Evolutionary conservation across 2,329 filamentous ascomycete genomes (phyloP).

Genomic region (Curvularia verruculosa): DNA sequence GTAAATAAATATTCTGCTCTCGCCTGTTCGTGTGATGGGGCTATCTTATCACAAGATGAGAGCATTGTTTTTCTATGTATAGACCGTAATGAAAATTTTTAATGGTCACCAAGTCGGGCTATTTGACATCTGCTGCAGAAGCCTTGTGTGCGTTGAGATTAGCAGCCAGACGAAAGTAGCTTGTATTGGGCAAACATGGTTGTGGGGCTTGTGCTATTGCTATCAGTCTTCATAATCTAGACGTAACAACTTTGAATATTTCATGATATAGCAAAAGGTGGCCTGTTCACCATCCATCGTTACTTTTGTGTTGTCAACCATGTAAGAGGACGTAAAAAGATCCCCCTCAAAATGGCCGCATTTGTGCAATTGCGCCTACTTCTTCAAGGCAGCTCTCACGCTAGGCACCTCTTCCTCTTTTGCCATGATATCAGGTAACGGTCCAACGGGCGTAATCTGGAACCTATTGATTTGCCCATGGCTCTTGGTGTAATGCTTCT

Average conservation of each 20-base stretch:
- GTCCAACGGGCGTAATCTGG: constrained; percentile 83
- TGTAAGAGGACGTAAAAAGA: background rate
- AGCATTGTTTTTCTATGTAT: background rate
- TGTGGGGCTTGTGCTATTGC: background rate
- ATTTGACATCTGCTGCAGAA: background rate
- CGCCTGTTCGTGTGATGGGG: background rate
- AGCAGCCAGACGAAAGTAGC: background rate
- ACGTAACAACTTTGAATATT: background rate
- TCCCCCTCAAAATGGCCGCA: background rate
- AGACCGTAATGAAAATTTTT: background rate
- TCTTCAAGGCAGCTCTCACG: constrained; percentile 45
- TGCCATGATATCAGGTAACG: constrained; percentile 79
- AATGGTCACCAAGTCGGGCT: background rate
- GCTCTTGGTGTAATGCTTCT: constrained; percentile 74
- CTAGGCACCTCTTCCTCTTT: constrained; percentile 78
- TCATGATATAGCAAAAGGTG: background rate
- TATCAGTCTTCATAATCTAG: background rate
- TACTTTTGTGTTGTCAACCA: background rate
- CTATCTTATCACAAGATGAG: background rate
- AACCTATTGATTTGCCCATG: constrained; percentile 69
- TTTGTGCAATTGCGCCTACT: constrained; percentile 1
- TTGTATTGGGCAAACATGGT: background rate
- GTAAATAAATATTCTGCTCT: background rate
- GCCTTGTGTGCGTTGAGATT: background rate
- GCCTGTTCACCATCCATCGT: background rate